These are phyloP conservation scores for Apiospora malaysiana DNA, from an alignment of 2,329 filamentous ascomycete genomes.

Conservation along the genomic window DNA sequence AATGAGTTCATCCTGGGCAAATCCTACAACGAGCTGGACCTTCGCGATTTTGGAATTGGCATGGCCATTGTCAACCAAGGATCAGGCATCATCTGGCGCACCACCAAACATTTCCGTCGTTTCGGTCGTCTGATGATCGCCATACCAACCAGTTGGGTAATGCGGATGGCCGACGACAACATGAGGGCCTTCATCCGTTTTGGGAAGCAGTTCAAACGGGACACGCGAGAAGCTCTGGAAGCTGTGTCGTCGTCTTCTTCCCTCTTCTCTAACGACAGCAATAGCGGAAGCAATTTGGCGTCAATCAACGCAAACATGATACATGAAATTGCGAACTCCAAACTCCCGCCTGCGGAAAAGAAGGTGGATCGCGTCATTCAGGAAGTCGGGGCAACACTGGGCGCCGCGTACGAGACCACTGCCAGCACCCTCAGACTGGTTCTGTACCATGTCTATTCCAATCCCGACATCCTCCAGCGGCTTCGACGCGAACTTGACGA, in stretches of 20 bases:
- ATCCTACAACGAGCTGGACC: not conserved
- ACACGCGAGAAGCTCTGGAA: not conserved
- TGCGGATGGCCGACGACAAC: conserved; percentile 23
- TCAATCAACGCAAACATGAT: not conserved
- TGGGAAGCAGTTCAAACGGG: conserved; percentile 9
- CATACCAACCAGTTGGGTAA: conserved; percentile 25
- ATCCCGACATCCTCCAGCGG: conserved; percentile 27
- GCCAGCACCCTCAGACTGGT: conserved; percentile 33
- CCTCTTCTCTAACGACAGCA: not conserved
- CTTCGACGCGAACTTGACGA: conserved; percentile 25
- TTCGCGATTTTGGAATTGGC: conserved; percentile 1
- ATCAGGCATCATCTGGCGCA: not conserved
- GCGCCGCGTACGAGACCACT: conserved; percentile 38
- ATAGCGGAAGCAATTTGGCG: not conserved
- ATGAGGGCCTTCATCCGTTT: conserved; percentile 23
- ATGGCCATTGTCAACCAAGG: not conserved
- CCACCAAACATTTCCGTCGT: conserved; percentile 30
- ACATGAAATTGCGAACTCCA: not conserved
- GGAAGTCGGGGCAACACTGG: not conserved
- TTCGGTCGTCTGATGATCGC: conserved; percentile 27
- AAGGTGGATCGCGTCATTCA: not conserved
- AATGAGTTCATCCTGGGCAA: conserved; percentile 21
- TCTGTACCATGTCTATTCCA: conserved; percentile 32
- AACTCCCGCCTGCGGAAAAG: not conserved
- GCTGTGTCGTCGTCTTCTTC: not conserved